Base-by-base conservation (phyloP, 306 rosid genomes). In the Cajanus cajan region DNA sequence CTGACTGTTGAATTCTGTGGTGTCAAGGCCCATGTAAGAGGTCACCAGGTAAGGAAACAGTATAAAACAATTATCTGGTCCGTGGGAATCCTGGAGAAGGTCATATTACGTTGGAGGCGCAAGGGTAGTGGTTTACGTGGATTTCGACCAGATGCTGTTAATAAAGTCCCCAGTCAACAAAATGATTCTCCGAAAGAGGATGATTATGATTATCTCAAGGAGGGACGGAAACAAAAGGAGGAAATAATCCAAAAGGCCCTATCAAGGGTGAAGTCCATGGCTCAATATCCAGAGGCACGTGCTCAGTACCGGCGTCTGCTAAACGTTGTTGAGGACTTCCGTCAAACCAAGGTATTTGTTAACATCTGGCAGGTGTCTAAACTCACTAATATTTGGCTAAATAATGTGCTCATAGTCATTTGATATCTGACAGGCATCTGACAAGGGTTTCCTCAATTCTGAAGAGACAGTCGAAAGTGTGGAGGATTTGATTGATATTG, bases 41-140 rank as follows among this genome's bases (percentile, higher is more conserved):
- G 98, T 61, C 98, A 93, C 81, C 98, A 90, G 85, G 97, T 91
- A 64, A 88, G 98, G 85, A 93, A 93, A 85, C 84, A 90, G 82
- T 91, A 90, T 75, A 91, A 82, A 79, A 68, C 90, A 76, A 70
- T 93, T 45, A 82, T 86, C 70, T 93, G 98, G 98, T 91, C 97
- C 4, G 97, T 93, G 61, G 97, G 98, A 78, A 88, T 93, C 77
- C 78, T 93, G 77, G 98, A 93, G 77, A 93, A 93, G 84, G 80
- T 91, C 75, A 91, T 93, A 78, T 83, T 93, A 77, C 94, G 98
- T 4, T 93, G 98, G 98, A 91, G 98, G 83, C 97, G 98, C 47
- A 93, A 91, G 84, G 95, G 95, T 74, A 86, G 90, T 40, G 95
- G 98, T 73, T 84, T 93, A 37, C 93, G 96, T n/a, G 98, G 98